phyloP scores from a whole-genome alignment of 805 yeast species.

The Saccharomycodes ludwigii region DNA sequence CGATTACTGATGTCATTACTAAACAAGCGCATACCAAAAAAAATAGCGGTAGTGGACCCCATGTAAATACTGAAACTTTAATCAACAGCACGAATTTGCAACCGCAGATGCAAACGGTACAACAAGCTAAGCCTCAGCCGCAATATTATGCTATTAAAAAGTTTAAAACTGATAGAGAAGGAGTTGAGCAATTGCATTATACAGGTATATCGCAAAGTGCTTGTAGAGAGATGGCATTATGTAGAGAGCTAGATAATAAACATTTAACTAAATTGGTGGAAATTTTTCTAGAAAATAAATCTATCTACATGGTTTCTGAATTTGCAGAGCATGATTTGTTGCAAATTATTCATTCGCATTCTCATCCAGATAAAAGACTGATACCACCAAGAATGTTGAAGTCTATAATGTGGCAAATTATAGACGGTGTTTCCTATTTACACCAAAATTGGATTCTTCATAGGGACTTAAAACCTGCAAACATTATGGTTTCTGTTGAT shows the following conservation, averaged over 20 bases:
- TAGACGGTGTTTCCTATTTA: constrained; percentile 80
- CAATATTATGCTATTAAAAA: constrained; percentile 77
- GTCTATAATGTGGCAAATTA: constrained; percentile 82
- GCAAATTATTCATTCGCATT: constrained; percentile 88
- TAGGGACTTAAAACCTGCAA: constrained; percentile 94
- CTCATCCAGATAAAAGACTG: constrained; percentile 72
- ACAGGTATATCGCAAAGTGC: constrained; percentile 96
- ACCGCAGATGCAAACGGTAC: too few relatives aligned
- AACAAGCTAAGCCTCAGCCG: constrained; percentile 8
- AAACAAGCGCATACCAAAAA: not conserved
- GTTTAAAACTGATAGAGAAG: constrained; percentile 88
- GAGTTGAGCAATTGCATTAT: constrained; percentile 69
- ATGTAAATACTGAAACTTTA: not conserved
- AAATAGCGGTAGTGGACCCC: constrained; percentile 1
- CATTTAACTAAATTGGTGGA: constrained; percentile 75
- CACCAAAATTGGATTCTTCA: constrained; percentile 97
- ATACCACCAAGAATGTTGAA: constrained; percentile 73
- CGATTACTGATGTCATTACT: not conserved
- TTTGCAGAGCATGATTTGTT: constrained; percentile 92
- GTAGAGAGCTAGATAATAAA: constrained; percentile 72
- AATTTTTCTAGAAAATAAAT: constrained; percentile 74
- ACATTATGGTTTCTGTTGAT: constrained; percentile 82
- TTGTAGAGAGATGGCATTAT: constrained; percentile 88
- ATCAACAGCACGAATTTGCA: too few relatives aligned
- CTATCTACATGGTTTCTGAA: constrained; percentile 90